Percentiles rank a stretch among this genome's conserved stretches.
These are phyloP conservation scores for Sporothrix phasma DNA, from an alignment of 2,329 filamentous ascomycete genomes.

Conservation along the genomic window DNA sequence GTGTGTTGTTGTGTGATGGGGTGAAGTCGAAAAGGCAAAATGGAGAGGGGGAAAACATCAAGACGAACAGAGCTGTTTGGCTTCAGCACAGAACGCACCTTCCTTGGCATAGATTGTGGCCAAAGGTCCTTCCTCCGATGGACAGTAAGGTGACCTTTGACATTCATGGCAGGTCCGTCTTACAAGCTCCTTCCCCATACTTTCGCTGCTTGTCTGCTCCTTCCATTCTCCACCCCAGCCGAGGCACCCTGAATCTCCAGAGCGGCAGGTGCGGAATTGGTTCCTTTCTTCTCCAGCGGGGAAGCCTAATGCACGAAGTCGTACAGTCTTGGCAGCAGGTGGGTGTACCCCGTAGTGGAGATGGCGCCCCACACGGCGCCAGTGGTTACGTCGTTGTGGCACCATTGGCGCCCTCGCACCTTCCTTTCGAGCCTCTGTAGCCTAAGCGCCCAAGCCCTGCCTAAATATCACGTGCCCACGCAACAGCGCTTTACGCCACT, in stretches of 20 bases:
- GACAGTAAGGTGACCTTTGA: neutral
- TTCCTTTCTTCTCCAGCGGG: neutral
- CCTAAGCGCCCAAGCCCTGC: neutral
- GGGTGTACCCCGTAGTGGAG: no score
- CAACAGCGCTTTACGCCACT: conserved; percentile 5
- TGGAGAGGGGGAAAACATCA: neutral
- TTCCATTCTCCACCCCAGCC: conserved; percentile 1
- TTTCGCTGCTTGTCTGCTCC: neutral
- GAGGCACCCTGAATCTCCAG: neutral
- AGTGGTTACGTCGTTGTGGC: no score
- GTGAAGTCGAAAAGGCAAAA: neutral
- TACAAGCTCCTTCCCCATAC: neutral
- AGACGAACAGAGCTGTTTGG: neutral
- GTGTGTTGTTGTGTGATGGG: neutral
- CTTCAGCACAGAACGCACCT: neutral
- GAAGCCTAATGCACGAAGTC: no score
- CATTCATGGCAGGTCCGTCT: neutral
- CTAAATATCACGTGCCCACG: conserved; percentile 14
- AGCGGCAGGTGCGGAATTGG: conserved; percentile 2
- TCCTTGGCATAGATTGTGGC: neutral
- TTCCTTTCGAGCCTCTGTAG: neutral
- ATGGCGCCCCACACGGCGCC: no score
- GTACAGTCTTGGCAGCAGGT: no score
- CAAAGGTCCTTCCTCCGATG: no score
- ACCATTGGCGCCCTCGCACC: no score